Base-by-base conservation (phyloP, 345 rosid genomes). In the Triadica sebifera region DNA sequence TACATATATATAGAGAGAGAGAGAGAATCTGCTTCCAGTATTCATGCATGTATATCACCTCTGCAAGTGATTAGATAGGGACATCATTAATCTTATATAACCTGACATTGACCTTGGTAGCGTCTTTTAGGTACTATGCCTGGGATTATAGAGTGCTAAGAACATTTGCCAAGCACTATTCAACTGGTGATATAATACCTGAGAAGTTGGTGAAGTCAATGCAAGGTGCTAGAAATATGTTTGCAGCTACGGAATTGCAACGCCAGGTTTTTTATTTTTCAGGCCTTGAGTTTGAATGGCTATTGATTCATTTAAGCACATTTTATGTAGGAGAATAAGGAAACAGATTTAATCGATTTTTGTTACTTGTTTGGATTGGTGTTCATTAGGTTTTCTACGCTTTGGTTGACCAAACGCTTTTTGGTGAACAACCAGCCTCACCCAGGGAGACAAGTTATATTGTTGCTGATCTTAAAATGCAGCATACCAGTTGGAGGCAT, bases 241-340 rank as follows among this genome's bases (percentile, higher is more conserved):
- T 95, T 83, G 89, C 93, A 0, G 98, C 99, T 22, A 95, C 99
- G 9, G 99, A 93, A 79, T 64, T 95, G 85, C 98, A 95, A 75
- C 94, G 93, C 9, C 98, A 93, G 98, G 98, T 94, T 65, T 70
- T 43, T 69, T 50, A 98, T 94, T 62, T 70, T 43, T 69, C 70
- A 22, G 67, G 55, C 58, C 71, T 58, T 63, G 62, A 66, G 45
- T 72, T 29, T 72, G 56, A 77, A 77, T 53, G 73, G 46, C 63
- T 47, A 62, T 29, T 73, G 62, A 63, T 62, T 50, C 75, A 51
- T 80, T 45, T 12, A 62, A 25, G 65, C 64, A n/a, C 20, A 59
- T 19, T 12, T 59, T 65, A 43, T 34, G 8, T 37, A 15, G 11
- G 22, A 4, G 24, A 24, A 16, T 29, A 25, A 17, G 19, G 13